Percentiles rank a stretch among this genome's conserved stretches.
phyloP scores from a whole-genome alignment of 1,139 yeast genomes.

The Pneumocystis canis region DNA sequence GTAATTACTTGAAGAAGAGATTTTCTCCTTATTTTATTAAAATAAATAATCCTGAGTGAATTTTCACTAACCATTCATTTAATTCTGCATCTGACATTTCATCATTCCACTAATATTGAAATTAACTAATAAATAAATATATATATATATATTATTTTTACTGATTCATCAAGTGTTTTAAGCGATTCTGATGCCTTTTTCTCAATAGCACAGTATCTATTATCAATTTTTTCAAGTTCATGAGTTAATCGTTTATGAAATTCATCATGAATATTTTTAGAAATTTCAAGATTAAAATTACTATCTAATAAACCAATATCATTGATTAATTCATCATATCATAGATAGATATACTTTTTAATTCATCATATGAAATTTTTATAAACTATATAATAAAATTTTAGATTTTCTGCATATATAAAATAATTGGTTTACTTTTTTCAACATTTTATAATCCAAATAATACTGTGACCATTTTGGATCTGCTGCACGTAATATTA shows the following conservation, averaged over 20 bases:
- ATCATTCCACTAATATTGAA: background rate
- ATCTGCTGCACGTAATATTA: background rate
- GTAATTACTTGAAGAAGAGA: background rate
- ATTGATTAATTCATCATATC: too few relatives aligned
- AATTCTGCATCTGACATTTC: background rate
- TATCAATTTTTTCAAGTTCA: slow-evolving; percentile 1
- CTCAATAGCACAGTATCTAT: background rate
- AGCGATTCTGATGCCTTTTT: background rate
- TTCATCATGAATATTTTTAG: background rate
- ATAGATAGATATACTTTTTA: background rate
- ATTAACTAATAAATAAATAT: background rate
- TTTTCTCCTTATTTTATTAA: background rate
- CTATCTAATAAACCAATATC: background rate
- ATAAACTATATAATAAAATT: background rate
- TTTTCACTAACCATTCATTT: background rate
- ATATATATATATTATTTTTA: background rate
- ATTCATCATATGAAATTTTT: background rate
- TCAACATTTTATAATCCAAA: background rate
- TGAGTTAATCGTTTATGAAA: background rate
- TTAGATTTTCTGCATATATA: background rate
- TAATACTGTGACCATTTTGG: background rate
- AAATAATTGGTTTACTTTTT: background rate
- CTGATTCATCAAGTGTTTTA: background rate
- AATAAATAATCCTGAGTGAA: background rate
- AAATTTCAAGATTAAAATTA: background rate